Evolutionary conservation across 768 basidiomycete species (phyloP).

Genomic region (Multifurca ochricompacta): DNA sequence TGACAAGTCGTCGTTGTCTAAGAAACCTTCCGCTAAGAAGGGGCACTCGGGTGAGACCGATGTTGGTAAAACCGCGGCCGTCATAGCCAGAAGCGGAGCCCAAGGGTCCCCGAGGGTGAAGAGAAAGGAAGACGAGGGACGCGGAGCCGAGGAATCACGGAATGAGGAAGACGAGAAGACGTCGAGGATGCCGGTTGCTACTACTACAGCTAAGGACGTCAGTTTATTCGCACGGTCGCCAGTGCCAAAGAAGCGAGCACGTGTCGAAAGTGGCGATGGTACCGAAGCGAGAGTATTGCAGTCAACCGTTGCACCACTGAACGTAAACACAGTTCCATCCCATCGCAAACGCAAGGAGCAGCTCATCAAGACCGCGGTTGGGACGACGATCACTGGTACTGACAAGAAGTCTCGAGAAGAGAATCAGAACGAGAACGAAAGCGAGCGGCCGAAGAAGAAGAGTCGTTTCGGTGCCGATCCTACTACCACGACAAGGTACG

Average conservation of each 20-base stretch:
- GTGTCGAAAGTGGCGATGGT: neutral
- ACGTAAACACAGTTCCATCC: no score
- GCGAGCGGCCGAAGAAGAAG: neutral
- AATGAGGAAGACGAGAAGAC: neutral
- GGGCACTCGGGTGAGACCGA: neutral
- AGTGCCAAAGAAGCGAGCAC: neutral
- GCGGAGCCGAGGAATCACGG: neutral
- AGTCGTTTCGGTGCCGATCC: neutral
- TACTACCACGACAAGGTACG: neutral
- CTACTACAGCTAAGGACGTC: no score
- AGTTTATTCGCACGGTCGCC: neutral
- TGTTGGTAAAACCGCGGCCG: neutral
- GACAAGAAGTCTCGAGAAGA: no score
- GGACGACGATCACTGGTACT: neutral
- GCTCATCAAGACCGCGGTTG: neutral
- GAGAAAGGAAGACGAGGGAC: no score
- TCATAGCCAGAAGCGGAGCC: neutral
- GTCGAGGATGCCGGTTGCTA: no score
- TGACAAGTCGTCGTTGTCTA: neutral
- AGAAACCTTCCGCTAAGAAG: neutral
- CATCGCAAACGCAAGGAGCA: conserved; percentile 3
- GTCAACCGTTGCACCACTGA: neutral
- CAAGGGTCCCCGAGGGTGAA: neutral
- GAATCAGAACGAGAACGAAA: neutral
- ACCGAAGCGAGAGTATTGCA: neutral